Base-by-base conservation (phyloP, 768 basidiomycete genomes). In the Pleurotus ostreatus region DNA sequence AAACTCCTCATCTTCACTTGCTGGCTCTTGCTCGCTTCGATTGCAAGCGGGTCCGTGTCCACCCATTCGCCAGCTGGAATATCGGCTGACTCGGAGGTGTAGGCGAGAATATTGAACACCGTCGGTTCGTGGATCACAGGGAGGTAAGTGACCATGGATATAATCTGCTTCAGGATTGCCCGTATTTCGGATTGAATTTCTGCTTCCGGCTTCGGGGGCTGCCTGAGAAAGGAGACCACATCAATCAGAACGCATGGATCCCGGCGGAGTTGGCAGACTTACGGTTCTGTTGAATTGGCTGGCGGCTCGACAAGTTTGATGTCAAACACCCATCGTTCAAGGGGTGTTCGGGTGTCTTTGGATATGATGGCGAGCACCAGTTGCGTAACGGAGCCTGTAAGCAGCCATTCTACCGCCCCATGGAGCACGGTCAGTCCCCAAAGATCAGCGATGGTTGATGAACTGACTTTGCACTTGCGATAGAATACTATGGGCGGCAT, bases 261-360 rank as follows among this genome's bases (percentile, higher is more conserved):
- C 9, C 30, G 30, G 30, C 30, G 30, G 30, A 34, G 30, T 34
- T 34, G 59, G 43, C 52, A 44, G 39, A 73, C 84, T 60, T 66
- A 88, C 85, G 75, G 69, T 64, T 79, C 76, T 44, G 71, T 63
- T 30, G 74, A 68, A 48, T 81, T 80, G 1, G 78, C 64, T 8
- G 84, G 74, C 20, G 81, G 83, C 54, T 89, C 85, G 43, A 92
- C 83, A 53, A 94, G 79, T 65, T 92, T 87, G 69, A 99, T 80
- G 70, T 98, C 95, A 69, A 99, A 98, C 47, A 98, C 94, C 97
- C 97, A 99, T 60, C 97, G 82, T 71, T 99, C 97, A 46, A 98
- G 82, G 7, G 95, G 89, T 52, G 88, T 84, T 37, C 92, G 81
- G 7, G 92, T 89, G 65, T 98, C 96, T 67, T 96, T 94, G 9